Percentiles rank a stretch among this genome's conserved stretches.
Conservation (phyloP, 345 rosid genomes). For the Firmiana major region DNA sequence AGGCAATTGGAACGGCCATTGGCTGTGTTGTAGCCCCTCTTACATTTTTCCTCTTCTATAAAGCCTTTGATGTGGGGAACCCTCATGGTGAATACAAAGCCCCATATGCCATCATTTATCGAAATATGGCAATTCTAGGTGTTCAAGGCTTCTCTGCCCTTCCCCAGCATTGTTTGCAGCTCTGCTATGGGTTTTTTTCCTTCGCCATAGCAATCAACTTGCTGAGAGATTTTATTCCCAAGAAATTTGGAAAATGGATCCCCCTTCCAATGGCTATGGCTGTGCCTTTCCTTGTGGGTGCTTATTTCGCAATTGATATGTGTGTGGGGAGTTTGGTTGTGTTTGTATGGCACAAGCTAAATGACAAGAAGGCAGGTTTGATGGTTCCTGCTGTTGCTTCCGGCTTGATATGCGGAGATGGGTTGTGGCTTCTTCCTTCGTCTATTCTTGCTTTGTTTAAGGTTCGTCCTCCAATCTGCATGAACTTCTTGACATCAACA, state of each 20-base stretch:
- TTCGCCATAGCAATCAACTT: constrained; percentile 66
- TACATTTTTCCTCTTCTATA: constrained; percentile 77
- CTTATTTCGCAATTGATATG: constrained; percentile 83
- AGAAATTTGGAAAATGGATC: constrained; percentile 49
- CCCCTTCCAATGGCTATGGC: constrained; percentile 99
- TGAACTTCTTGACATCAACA: constrained; percentile 42
- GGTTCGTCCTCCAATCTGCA: constrained; percentile 77
- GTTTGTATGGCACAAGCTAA: constrained; percentile 49
- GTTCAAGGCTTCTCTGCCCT: constrained; percentile 94
- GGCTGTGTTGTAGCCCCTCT: constrained; percentile 88
- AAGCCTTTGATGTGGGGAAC: constrained; percentile 84
- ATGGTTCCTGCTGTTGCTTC: constrained; percentile 92
- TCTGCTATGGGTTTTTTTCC: constrained; percentile 77
- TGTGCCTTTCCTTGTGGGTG: constrained; percentile 84
- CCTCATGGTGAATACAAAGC: constrained; percentile 88
- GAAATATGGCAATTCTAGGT: constrained; percentile 93
- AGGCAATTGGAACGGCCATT: constrained; percentile 73
- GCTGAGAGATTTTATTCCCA: constrained; percentile 50
- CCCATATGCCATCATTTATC: constrained; percentile 73
- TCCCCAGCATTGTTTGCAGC: constrained; percentile 73
- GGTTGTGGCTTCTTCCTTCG: constrained; percentile 88
- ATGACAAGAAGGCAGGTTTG: constrained; percentile 42
- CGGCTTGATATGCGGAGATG: constrained; percentile 91
- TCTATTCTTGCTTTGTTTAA: constrained; percentile 69
- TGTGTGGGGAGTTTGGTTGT: constrained; percentile 61